Percentiles rank a stretch among this genome's conserved stretches.
Evolutionary conservation across 495 filamentous ascomycete species (phyloP).

Genomic region (Pyronema omphalodes): DNA sequence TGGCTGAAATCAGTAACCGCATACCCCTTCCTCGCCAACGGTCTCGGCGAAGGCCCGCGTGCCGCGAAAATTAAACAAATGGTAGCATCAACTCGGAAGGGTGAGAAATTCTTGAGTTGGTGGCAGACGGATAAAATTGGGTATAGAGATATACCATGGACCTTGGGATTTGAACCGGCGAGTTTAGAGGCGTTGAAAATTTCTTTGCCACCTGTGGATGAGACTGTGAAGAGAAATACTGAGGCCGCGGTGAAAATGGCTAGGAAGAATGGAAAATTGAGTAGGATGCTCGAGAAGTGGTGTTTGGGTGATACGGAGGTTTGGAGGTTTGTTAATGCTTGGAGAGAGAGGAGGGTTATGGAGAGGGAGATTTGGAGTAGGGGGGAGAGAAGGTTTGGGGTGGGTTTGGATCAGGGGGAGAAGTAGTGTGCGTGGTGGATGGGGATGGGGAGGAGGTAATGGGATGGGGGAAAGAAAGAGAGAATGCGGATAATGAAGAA

Average conservation of each 20-base stretch:
- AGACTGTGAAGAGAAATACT: constrained; percentile 43
- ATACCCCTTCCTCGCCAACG: constrained; percentile 43
- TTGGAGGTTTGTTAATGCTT: constrained; percentile 78
- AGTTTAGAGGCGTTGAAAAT: constrained; percentile 31
- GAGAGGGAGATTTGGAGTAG: constrained; percentile 53
- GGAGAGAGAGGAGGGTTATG: constrained; percentile 35
- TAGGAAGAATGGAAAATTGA: constrained; percentile 15
- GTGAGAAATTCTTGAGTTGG: constrained; percentile 37
- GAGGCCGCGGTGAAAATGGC: constrained; percentile 21
- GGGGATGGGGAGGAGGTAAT: too few species aligned
- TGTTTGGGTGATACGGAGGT: constrained; percentile 83
- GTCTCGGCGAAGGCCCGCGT: constrained; percentile 41
- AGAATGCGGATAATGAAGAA: too few species aligned
- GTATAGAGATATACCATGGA: constrained; percentile 44
- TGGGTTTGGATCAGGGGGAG: constrained; percentile 13
- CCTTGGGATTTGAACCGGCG: constrained; percentile 70
- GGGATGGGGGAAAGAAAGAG: too few species aligned
- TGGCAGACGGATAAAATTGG: constrained; percentile 45
- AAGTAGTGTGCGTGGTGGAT: too few species aligned
- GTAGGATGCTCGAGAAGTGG: constrained; percentile 62
- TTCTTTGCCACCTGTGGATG: constrained; percentile 25
- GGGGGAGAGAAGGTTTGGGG: constrained; percentile 43
- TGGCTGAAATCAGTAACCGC: constrained; percentile 57
- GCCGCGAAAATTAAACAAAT: constrained; percentile 63
- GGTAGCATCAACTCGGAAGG: constrained; percentile 43